These are phyloP conservation scores for Pseudocercospora musae DNA, from an alignment of 2,329 filamentous ascomycete genomes.

Conservation along the genomic window DNA sequence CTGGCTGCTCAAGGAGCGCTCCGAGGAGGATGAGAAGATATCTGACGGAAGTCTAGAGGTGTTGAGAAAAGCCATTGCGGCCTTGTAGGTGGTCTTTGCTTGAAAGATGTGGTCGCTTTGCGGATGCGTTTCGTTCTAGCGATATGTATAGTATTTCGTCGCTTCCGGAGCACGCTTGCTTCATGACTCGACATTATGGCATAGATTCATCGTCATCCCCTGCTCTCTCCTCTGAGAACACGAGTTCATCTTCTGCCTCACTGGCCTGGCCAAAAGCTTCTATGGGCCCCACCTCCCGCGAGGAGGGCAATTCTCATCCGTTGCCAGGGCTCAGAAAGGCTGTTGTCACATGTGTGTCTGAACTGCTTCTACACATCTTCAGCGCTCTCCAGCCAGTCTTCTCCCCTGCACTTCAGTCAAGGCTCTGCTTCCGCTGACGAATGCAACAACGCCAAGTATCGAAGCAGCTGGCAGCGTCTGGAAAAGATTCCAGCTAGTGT, in stretches of 20 bases:
- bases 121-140: not conserved
- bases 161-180: not conserved
- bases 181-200: not conserved
- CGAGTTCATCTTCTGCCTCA: not conserved
- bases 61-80: conserved; percentile 55
- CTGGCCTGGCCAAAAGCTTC: not conserved
- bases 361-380: conserved; percentile 22
- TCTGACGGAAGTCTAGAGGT: conserved; percentile 55
- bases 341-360: not conserved
- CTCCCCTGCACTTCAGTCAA: conserved; percentile 89
- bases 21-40: conserved; percentile 35
- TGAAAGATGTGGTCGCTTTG: not conserved
- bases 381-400: conserved; percentile 69
- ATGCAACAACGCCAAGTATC: conserved; percentile 66
- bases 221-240: not conserved
- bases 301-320: not conserved
- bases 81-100: conserved; percentile 39
- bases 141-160: not conserved
- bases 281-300: not conserved
- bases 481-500: conserved; percentile 87
- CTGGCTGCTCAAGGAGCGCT: conserved; percentile 63
- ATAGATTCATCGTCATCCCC: not conserved
- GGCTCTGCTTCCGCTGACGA: conserved; percentile 84
- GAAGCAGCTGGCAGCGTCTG: conserved; percentile 73
- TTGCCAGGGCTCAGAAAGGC: not conserved